phyloP scores from a whole-genome alignment of 1,284 basidiomycete species.

The Heterobasidion occidentale region DNA sequence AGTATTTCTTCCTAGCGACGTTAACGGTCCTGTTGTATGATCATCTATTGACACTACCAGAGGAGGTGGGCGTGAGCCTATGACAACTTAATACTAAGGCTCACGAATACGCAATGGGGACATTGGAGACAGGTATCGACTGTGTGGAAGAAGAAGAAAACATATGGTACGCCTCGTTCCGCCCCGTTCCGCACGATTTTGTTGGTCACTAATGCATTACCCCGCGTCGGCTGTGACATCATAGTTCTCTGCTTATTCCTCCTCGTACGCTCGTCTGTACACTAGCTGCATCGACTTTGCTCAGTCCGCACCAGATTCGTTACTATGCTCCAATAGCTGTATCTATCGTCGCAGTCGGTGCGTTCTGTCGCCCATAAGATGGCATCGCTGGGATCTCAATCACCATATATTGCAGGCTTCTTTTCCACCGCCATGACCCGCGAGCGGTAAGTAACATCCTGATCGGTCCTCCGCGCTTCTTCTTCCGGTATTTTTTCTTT shows the following conservation, averaged over 20 bases:
- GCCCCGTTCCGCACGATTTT: background rate
- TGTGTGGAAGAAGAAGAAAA: constrained; percentile 13
- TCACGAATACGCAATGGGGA: too few species aligned
- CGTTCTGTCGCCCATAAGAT: background rate
- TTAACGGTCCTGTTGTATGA: constrained; percentile 11
- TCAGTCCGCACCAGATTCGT: constrained; percentile 4
- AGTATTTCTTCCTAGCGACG: constrained; percentile 12
- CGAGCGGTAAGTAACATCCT: constrained; percentile 7
- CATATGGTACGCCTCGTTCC: constrained; percentile 5
- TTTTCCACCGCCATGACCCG: constrained; percentile 12
- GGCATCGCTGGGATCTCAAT: background rate
- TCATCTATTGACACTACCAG: constrained; percentile 8
- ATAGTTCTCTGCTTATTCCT: constrained; percentile 12
- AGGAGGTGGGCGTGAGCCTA: constrained; percentile 4
- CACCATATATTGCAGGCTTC: constrained; percentile 2
- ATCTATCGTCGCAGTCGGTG: constrained; percentile 10
- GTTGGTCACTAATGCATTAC: background rate
- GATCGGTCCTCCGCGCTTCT: background rate
- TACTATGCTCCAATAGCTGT: constrained; percentile 11
- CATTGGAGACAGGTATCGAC: constrained; percentile 5
- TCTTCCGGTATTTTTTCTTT: background rate
- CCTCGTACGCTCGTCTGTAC: constrained; percentile 2
- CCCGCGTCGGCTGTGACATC: background rate
- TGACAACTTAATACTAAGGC: background rate
- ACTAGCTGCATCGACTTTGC: background rate